Evolutionary conservation across 495 filamentous ascomycete genomes (phyloP), one percentile per base, ranked within the genome.

Genomic region (Aspergillus sclerotioniger): DNA sequence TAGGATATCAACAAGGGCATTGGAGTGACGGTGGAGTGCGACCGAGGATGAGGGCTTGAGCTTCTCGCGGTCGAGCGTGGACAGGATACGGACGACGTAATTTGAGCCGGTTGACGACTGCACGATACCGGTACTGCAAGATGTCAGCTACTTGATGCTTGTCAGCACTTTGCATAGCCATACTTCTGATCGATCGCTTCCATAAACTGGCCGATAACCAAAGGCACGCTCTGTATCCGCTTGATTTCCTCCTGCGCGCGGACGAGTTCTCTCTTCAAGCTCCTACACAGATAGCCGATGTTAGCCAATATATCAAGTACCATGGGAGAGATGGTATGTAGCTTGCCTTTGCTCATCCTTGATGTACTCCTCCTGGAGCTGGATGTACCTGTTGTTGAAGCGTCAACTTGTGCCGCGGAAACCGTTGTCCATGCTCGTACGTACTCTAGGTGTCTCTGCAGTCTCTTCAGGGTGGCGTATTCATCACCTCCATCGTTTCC

Each of bases 201-300:
- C 94, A 98, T 98, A 73, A 98, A 98, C 77, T 98, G 94, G 49
- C 94, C 94, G 71, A 98, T 98, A 56, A 98, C 94, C 64, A 98
- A 74, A 3, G 94, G 94, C 31, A 98, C 94, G 73, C 91, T 96
- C 74, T 98, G 94, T 71, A 98, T 98, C 59, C 94, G 87, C 80
- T 98, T 98, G 77, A 98, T 98, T 79, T 98, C 94, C 74, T 98
- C 94, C 73, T 98, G 94, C 62, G 94, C 94, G 54, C 94, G 87
- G 41, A 98, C 93, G 31, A 98, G 84, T 78, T 98, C 94, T 63
- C 95, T 83, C 80, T 98, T 98, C 70, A 98, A 78, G 76, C 91
- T 96, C 79, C 92, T 95, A 63, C 60, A 58, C 8, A 20, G 9
- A 51, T 19, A 20, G 12, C 0, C n/a, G 41, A 3, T 1, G 44